Evolutionary conservation across 1,284 basidiomycete genomes (phyloP), one percentile per base, ranked within the genome.

Genomic region (Marasmius sp.): DNA sequence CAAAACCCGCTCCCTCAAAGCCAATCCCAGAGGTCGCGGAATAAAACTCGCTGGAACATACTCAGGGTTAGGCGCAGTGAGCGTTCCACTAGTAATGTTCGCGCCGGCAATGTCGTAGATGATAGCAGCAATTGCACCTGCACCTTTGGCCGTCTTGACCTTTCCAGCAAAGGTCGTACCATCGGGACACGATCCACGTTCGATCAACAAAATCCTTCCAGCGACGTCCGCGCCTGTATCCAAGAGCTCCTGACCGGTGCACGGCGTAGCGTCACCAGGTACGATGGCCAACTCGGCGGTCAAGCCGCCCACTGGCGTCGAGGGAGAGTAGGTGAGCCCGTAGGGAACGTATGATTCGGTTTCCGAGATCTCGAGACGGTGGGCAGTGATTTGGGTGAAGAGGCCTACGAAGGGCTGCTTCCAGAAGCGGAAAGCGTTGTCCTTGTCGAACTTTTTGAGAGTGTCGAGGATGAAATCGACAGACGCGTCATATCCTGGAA

Each of bases 91-190:
- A 43, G 65, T 61, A 36, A 72, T 58, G 14, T 65, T 58, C 10
- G 62, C 69, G 50, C 58, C 60, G 10, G 67, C 69, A 38, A 70
- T 69, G 65, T 72, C 71, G 63, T 68, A 72, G 45, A 72, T 64
- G 47, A 72, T 67, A 16, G 66, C 61, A 45, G 69, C 68, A 9
- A 59, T 63, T 27, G 70, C 70, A 39, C 68, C 66, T 18, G 67
- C 66, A 7, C 64, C 67, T 7, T 70, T 69, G 52, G 70, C 66
- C 43, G 64, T 65, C 12, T 71, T 69, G 33, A 66, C 64, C 59
- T 71, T 71, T 39, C 66, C 54, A 20, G 67, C 67, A 58, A 71
- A 71, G 3, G 64, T 51, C 47, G 55, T 57, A 12, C 55, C 55
- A 45, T 57, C 55, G 18, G 55, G 55, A 22, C 71, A 72, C 1